Base-by-base conservation (phyloP, 805 yeast species). In the Debaryomyces tyrocola region DNA sequence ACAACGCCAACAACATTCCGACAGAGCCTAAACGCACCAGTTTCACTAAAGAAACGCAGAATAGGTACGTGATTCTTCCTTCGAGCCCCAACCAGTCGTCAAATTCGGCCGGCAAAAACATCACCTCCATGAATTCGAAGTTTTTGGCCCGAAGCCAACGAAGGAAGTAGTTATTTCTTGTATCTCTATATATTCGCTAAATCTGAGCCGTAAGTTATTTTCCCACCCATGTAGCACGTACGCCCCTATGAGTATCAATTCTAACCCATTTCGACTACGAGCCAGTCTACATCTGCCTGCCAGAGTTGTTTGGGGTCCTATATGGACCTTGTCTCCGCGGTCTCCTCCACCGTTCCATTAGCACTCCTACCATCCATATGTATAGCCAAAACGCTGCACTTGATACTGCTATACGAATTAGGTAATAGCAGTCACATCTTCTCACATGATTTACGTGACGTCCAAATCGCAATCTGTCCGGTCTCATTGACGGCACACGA, bases 71-170 rank as follows among this genome's bases (percentile, higher is more conserved):
- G n/a, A 34, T 15, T 12, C 14, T 31, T 12, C 34, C 34, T 12
- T 31, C 34, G 34, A 14, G 34, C 34, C n/a, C 34, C 17, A n/a
- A n/a, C 11, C 28, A 20, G 37, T 15, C 33, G 17, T 12, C 37
- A 43, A 20, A 28, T 46, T 14, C 51, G 48, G 7, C 38, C 53
- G 47, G 40, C 58, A 27, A 18, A 4, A n/a, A 39, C 18, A 73
- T 82, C 17, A 81, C 86, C 2, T 68, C 82, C 12, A 69, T 77
- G 77, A 83, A 81, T 58, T 83, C 88, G 5, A 80, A 79, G 55
- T 69, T 84, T 40, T 63, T 84, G 47, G 83, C 87, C 4, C 66
- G 88, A 56, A 77, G 82, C 43, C 69, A 72, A 18, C 64, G 82
- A 50, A 75, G 69, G 45, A 75, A 69, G 58, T 24, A 24, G 10